Conservation (phyloP, 495 filamentous ascomycete species). For the Hypoxylon crocopeplum region DNA sequence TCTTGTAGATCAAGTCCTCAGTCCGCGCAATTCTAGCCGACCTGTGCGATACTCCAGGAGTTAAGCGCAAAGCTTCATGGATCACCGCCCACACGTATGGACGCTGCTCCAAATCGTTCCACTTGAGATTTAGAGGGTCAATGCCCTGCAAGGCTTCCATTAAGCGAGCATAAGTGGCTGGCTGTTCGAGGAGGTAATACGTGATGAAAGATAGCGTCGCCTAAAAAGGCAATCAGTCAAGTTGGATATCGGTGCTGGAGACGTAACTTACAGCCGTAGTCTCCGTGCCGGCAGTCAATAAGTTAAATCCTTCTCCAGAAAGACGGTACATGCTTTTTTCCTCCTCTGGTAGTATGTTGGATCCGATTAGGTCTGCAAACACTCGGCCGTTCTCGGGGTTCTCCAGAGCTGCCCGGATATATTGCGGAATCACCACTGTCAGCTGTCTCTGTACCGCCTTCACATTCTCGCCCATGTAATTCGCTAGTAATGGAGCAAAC, state of each 20-base stretch:
- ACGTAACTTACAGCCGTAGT: constrained; percentile 33
- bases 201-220: constrained; percentile 41
- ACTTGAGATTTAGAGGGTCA: constrained; percentile 27
- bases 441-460: constrained; percentile 22
- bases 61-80: constrained; percentile 52
- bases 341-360: constrained; percentile 21
- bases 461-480: constrained; percentile 36
- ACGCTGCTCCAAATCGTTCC: constrained; percentile 46
- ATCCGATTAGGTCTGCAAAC: constrained; percentile 29
- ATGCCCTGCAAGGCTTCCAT: constrained; percentile 37
- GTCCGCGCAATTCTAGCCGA: constrained; percentile 45
- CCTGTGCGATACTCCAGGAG: constrained; percentile 51
- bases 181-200: constrained; percentile 42
- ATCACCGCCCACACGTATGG: constrained; percentile 56
- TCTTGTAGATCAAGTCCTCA: constrained; percentile 47
- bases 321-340: constrained; percentile 42
- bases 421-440: constrained; percentile 30
- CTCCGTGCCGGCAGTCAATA: constrained; percentile 43
- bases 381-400: constrained; percentile 22
- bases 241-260: neutral
- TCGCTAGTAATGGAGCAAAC: constrained; percentile 22
- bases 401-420: constrained; percentile 21
- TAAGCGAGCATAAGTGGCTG: constrained; percentile 35
- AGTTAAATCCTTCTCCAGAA: constrained; percentile 39
- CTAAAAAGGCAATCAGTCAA: constrained; percentile 18